Evolutionary conservation across 306 rosid species (phyloP).

Genomic region (Lagenaria siceraria): DNA sequence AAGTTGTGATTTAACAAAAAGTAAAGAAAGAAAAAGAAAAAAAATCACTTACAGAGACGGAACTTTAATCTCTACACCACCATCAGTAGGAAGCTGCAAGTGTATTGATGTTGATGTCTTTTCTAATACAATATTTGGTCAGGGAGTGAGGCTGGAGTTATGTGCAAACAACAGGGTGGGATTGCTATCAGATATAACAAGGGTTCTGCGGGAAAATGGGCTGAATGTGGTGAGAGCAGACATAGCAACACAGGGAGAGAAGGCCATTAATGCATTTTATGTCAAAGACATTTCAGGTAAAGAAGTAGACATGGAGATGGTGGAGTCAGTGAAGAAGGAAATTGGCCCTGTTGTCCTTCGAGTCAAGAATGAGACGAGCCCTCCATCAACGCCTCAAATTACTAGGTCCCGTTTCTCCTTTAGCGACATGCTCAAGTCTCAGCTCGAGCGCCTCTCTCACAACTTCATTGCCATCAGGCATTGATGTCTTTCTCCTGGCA

Average conservation of each 20-base stretch:
- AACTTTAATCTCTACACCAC: not conserved
- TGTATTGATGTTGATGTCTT: not conserved
- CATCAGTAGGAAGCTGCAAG: conserved; percentile 3
- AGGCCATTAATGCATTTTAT: conserved; percentile 43
- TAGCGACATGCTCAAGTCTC: conserved; percentile 28
- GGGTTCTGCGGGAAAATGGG: conserved; percentile 58
- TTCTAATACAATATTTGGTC: not conserved
- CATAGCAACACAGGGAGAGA: conserved; percentile 52
- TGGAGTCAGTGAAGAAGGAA: conserved; percentile 47
- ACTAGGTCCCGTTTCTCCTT: conserved; percentile 23
- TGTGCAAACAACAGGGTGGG: conserved; percentile 43
- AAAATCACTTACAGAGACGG: not conserved
- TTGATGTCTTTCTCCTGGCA: not conserved
- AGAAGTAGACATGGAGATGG: conserved; percentile 37
- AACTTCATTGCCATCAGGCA: conserved; percentile 25
- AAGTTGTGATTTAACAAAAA: not conserved
- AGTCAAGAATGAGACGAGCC: conserved; percentile 22
- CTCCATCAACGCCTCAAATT: not conserved
- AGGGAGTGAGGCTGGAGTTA: conserved; percentile 58
- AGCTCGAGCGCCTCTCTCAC: conserved; percentile 34
- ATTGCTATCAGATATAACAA: conserved; percentile 51
- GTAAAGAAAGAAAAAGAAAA: not conserved
- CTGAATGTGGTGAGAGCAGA: conserved; percentile 51
- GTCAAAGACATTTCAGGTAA: conserved; percentile 56
- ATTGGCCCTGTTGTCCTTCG: conserved; percentile 36